Percentiles rank a stretch among this genome's conserved stretches.
Conservation (phyloP, 768 basidiomycete genomes). For the Boletus edulis region DNA sequence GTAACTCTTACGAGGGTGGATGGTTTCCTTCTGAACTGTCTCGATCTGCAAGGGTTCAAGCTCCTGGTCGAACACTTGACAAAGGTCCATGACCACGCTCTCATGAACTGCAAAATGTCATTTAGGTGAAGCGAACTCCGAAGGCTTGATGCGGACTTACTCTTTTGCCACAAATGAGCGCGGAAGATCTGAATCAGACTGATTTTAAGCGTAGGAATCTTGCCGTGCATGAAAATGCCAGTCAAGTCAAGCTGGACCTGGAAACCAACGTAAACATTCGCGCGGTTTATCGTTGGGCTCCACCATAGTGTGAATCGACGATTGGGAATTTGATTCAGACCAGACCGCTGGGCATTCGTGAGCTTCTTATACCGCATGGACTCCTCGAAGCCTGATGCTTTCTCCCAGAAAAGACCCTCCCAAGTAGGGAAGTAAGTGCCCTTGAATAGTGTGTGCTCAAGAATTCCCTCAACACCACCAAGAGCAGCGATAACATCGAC, state of each 20-base stretch:
- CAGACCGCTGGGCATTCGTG: slow-evolving; percentile 97
- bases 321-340: slow-evolving; percentile 97
- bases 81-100: slow-evolving; percentile 93
- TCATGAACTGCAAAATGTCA: slow-evolving; percentile 61
- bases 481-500: slow-evolving; percentile 98
- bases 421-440: slow-evolving; percentile 97
- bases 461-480: slow-evolving; percentile 93
- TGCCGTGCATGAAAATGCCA: slow-evolving; percentile 98
- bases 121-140: slow-evolving; percentile 11
- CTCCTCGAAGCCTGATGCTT: slow-evolving; percentile 95
- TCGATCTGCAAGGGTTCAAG: slow-evolving; percentile 97
- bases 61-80: slow-evolving; percentile 99
- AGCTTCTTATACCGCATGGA: slow-evolving; percentile 96
- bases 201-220: slow-evolving; percentile 97
- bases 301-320: slow-evolving; percentile 99
- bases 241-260: slow-evolving; percentile 98
- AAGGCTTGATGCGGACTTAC: slow-evolving; percentile 45
- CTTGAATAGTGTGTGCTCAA: slow-evolving; percentile 97
- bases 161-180: slow-evolving; percentile 99
- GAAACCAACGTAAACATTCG: slow-evolving; percentile 99
- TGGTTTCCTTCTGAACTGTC: slow-evolving; percentile 99
- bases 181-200: slow-evolving; percentile 99
- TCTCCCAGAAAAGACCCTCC: slow-evolving; percentile 99
- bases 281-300: slow-evolving; percentile 98
- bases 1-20: slow-evolving; percentile 99